These are phyloP conservation scores for Ascochyta rabiei DNA, from an alignment of 2,329 filamentous ascomycete genomes.

Conservation along the genomic window DNA sequence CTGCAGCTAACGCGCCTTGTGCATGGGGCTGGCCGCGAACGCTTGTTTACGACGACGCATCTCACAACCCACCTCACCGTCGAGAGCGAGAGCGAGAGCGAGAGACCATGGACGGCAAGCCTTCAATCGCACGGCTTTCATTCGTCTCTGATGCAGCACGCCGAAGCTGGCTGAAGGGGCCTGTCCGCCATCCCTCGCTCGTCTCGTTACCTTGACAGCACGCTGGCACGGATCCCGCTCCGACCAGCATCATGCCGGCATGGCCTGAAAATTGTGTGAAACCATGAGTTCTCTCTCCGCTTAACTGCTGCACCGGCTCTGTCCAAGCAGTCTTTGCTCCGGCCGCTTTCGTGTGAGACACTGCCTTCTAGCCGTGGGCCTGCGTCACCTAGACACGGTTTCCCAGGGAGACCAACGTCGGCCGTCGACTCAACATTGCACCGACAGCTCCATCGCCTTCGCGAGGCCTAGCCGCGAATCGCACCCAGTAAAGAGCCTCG, in stretches of 20 bases:
- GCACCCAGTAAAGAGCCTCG: slow-evolving; percentile 8
- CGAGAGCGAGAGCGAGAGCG: no score
- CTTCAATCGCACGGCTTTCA: slow-evolving; percentile 11
- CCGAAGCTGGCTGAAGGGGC: slow-evolving; percentile 13
- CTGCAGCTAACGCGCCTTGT: slow-evolving; percentile 18
- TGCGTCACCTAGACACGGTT: slow-evolving; percentile 34
- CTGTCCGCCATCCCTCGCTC: slow-evolving; percentile 22
- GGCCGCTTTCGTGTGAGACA: slow-evolving; percentile 18
- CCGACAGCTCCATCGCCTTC: slow-evolving; percentile 15
- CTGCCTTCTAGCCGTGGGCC: slow-evolving; percentile 19
- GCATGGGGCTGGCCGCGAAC: slow-evolving; percentile 14
- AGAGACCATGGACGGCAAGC: no score
- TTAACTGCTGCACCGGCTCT: slow-evolving; percentile 26
- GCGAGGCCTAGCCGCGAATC: slow-evolving; percentile 23
- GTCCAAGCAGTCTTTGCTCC: slow-evolving; percentile 20
- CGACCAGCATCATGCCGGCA: slow-evolving; percentile 33
- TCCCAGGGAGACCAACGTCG: slow-evolving; percentile 32
- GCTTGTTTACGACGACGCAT: slow-evolving; percentile 28
- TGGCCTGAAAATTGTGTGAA: slow-evolving; percentile 29
- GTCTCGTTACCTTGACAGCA: slow-evolving; percentile 32
- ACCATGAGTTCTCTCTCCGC: slow-evolving; percentile 34
- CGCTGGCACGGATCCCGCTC: slow-evolving; percentile 27
- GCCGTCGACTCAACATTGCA: slow-evolving; percentile 12
- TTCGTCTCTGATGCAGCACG: slow-evolving; percentile 14
- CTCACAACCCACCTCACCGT: slow-evolving; percentile 2